These are phyloP conservation scores for Sporothrix curviconia DNA, from an alignment of 2,329 filamentous ascomycete genomes.

Conservation along the genomic window DNA sequence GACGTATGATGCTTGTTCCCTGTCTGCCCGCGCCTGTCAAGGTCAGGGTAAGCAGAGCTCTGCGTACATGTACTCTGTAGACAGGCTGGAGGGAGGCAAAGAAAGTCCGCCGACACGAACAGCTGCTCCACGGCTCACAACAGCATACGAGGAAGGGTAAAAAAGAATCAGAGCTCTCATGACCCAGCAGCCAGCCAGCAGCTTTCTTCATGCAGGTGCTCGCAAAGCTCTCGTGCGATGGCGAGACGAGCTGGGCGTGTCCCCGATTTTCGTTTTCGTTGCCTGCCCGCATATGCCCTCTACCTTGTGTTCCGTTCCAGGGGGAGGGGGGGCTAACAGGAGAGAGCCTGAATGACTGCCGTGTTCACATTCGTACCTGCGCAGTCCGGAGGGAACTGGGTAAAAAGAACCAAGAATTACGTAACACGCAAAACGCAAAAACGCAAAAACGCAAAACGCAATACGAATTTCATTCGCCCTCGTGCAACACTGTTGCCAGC, in stretches of 20 bases:
- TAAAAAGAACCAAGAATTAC: too few relatives aligned
- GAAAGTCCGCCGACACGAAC: background rate
- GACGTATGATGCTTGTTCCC: background rate
- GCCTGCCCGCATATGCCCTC: constrained; percentile 1
- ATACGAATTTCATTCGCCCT: too few relatives aligned
- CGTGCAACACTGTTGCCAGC: constrained; percentile 6
- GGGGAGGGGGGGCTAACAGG: too few relatives aligned
- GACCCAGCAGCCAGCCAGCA: background rate
- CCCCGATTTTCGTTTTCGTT: background rate
- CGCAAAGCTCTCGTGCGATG: background rate
- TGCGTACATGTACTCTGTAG: too few relatives aligned
- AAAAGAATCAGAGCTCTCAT: background rate
- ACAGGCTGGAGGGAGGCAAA: background rate
- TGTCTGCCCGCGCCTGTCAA: constrained; percentile 3
- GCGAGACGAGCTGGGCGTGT: background rate
- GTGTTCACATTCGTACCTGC: too few relatives aligned
- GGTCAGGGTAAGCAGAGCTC: too few relatives aligned
- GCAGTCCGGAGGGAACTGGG: too few relatives aligned
- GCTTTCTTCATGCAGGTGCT: background rate
- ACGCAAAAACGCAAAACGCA: too few relatives aligned
- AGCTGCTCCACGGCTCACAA: background rate
- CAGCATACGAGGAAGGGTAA: constrained; percentile 5
- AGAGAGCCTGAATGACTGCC: too few relatives aligned
- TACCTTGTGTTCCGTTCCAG: too few relatives aligned
- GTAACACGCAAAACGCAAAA: too few relatives aligned